Base-by-base conservation (phyloP, 176 grass and related monocot species). In the Triticum urartu region DNA sequence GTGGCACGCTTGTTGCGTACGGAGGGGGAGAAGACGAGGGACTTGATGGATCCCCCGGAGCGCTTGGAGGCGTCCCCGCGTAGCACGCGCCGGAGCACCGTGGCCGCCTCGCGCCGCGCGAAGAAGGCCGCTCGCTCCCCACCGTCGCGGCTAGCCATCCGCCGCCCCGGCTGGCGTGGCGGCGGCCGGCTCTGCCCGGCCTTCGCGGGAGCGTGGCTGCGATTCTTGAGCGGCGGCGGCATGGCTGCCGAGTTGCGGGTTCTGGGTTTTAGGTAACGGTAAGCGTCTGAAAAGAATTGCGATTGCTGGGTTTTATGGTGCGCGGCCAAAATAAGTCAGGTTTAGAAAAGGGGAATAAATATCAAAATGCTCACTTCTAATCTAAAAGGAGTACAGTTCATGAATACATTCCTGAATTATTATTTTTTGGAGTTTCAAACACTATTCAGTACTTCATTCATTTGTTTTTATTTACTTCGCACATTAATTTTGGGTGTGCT, bases 1-100 rank as follows among this genome's bases (percentile, higher is more conserved):
- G 93, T 95, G 50, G 96, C 93, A 11, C 90, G 94, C 90, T 98
- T 98, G 90, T 98, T 98, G 30, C 93, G 84, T 10, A 98, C 79
- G 4, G 92, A 89, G 32, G 94, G 96, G 3, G 92, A 94, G 84
- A 88, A 98, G 0, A 98, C 92, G 48, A 98, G 92, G 26, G 88
- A 95, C 71, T 98, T 98, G 79, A 95, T 95, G 79, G 96, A 94
- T 3, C 86, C 93, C 5, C 90, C 79, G 35, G 94, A 61, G 40
- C 88, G 88, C 58, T 85, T 85, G 54, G 85, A 52, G 32, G 92
- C 92, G 71, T 98, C 93, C 45, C 89, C 93, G n/a, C 80, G 91
- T 20, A 98, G 88, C 79, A 92, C 96, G 73, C 91, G 92, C 28
- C 93, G 96, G 86, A 98, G 92, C 81, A 98, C 96, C 82, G 47